Base-by-base conservation (phyloP, 495 filamentous ascomycete genomes). In the Thermochaetoides thermophila region DNA sequence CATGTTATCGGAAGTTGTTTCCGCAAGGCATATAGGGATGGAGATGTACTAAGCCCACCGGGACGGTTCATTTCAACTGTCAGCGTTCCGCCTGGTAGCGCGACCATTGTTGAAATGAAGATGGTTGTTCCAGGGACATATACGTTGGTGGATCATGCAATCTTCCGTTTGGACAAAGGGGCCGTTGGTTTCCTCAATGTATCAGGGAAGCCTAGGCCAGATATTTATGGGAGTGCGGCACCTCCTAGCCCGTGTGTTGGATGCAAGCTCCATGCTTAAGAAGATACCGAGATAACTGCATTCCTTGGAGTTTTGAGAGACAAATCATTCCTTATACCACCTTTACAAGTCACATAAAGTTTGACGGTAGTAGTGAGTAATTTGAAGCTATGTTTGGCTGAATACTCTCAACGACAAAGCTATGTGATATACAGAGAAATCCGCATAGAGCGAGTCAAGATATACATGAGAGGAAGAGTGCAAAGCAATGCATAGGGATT, bases 1-100 rank as follows among this genome's bases (percentile, higher is more conserved):
- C 35, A 38, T 17, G 35, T 38, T 2, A 38, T 38, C 14, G 35
- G 35, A n/a, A 37, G 35, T 13, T 10, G 19, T 17, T 31, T 37
- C 12, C 12, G 16, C 0, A 25, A 5, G 4, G 20, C n/a, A 0
- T 37, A 26, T 2, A 5, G 35, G 4, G 35, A 37, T 3, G 35
- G 35, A 1, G 35, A 37, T 15, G 35, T 37, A n/a, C 5, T 37
- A 12, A 37, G 35, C 11, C 27, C 35, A 16, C 35, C 35, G 10
- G 35, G 20, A 1, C 8, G 21, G 0, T 37, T 31, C 19, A 22
- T 37, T 3, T 31, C 35, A 17, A 37, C 35, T 0, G 35, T 37
- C 1, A 17, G 7, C 1, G 35, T 37, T 8, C 35, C 35, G 1
- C 35, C 35, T 2, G 35, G 35, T 0, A 16, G 8, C 11, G 20